Conservation (phyloP, 2,329 filamentous ascomycete species). For the Scedosporium minutisporum region DNA sequence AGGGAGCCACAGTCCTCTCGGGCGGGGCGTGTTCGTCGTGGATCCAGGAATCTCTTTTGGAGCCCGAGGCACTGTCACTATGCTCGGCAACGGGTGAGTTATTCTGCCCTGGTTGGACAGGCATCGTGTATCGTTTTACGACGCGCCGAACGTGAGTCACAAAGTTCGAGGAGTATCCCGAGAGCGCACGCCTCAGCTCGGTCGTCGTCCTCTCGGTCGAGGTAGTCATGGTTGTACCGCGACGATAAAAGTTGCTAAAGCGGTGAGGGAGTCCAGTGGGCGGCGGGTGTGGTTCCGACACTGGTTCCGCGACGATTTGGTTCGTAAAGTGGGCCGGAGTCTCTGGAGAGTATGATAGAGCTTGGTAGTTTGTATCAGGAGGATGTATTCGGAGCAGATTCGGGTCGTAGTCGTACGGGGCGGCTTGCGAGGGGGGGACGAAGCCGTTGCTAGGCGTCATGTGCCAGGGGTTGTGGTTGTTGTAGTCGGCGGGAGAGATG, state of each 20-base stretch:
- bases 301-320: neutral
- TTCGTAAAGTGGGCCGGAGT: neutral
- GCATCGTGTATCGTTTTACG: slow-evolving; percentile 28
- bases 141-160: slow-evolving; percentile 27
- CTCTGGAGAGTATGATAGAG: neutral
- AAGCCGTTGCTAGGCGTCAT: neutral
- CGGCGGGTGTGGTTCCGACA: neutral
- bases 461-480: neutral
- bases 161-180: slow-evolving; percentile 22
- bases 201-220: slow-evolving; percentile 29
- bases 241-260: slow-evolving; percentile 21
- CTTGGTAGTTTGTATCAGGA: neutral
- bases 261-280: neutral
- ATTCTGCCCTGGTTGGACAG: slow-evolving; percentile 10
- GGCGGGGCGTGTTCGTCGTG: slow-evolving; percentile 19
- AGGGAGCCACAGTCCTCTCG: slow-evolving; percentile 8
- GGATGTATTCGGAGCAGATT: neutral
- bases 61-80: slow-evolving; percentile 3
- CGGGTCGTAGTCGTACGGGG: neutral
- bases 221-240: slow-evolving; percentile 25
- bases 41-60: slow-evolving; percentile 16
- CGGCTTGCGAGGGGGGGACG: neutral
- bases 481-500: neutral
- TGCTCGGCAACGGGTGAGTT: slow-evolving; percentile 2
- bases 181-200: slow-evolving; percentile 22